phyloP scores from a whole-genome alignment of 2,329 filamentous ascomycete species.

The Ascochyta lentis region DNA sequence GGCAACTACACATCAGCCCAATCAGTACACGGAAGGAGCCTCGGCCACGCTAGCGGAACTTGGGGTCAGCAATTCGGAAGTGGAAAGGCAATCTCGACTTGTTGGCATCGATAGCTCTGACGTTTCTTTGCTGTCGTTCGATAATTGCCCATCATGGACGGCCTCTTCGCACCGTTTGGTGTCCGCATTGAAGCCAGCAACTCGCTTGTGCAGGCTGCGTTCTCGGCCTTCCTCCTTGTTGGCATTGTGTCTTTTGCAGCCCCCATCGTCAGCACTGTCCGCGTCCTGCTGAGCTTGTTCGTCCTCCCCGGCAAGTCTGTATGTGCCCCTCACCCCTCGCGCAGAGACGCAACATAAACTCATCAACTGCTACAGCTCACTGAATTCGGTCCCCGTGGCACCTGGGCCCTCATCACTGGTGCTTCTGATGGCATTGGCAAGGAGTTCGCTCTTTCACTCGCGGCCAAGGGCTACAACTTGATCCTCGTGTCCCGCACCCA shows the following conservation, averaged over 20 bases:
- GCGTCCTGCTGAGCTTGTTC: constrained; percentile 57
- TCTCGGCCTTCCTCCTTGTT: constrained; percentile 38
- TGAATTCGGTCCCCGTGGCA: constrained; percentile 88
- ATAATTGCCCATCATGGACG: constrained; percentile 11
- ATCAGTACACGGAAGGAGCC: constrained; percentile 6
- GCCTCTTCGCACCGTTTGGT: constrained; percentile 28
- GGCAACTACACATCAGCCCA: constrained; percentile 2
- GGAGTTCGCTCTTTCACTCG: constrained; percentile 91
- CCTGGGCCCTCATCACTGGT: constrained; percentile 93
- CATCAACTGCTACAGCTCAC: constrained; percentile 63
- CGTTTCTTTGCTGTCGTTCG: not conserved
- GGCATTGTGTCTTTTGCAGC: constrained; percentile 41
- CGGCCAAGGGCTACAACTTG: constrained; percentile 90
- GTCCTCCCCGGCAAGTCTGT: constrained; percentile 57
- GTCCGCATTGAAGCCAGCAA: constrained; percentile 43
- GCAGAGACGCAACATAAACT: not conserved
- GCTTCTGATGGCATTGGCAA: constrained; percentile 97
- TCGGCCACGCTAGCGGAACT: constrained; percentile 15
- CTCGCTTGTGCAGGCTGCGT: constrained; percentile 34
- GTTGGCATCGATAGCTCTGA: constrained; percentile 1
- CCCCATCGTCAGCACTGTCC: constrained; percentile 54
- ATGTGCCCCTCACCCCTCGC: constrained; percentile 28
- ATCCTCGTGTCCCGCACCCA: constrained; percentile 94
- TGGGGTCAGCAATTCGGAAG: constrained; percentile 12
- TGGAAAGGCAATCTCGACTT: not conserved